Base-by-base conservation (phyloP, 768 basidiomycete species). In the Boletus rufocinnamomeus region DNA sequence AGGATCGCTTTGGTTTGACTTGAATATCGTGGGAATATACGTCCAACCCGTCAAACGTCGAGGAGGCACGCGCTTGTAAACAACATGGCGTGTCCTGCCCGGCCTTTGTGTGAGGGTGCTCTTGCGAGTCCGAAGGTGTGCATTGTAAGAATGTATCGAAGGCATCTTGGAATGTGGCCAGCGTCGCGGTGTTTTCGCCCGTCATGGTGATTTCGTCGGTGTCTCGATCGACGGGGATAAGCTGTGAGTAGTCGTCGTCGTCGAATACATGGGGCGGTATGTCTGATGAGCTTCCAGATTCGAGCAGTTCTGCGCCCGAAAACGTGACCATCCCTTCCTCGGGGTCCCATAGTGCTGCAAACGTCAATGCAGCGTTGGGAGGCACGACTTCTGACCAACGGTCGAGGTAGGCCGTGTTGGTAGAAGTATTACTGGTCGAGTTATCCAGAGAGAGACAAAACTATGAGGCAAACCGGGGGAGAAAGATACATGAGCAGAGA, bases 331-430 rank as follows among this genome's bases (percentile, higher is more conserved):
- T 77, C 35, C 82, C 85, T 7, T 84, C 80, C 1, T 80, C 78
- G 2, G 81, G 80, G 58, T 84, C 83, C 81, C 81, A 87, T 34
- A 85, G 67, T 7, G 83, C 82, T 5, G 82, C 85, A 62, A 87
- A 87, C 3, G 79, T 83, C 59, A 86, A 72, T 3, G 79, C 83
- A 28, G 80, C 73, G 54, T 82, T 79, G 6, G 84, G 82, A 19
- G 84, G 83, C 7, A 84, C 74, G 47, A 84, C 70, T 30, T 84
- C 80, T 16, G 84, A 84, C 85, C 83, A 86, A 37, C 82, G 79
- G 50, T 64, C 68, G 44, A 67, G 60, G n/a, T 57, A 55, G 37
- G 23, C 14, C 21, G 62, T 61, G 23, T 21, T 53, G 50, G 45
- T 63, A 23, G 66, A 56, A 14, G 55, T 47, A 19, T 43, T 58